These are phyloP conservation scores for Epichloe typhina DNA, from an alignment of 2,329 filamentous ascomycete species.

Conservation along the genomic window DNA sequence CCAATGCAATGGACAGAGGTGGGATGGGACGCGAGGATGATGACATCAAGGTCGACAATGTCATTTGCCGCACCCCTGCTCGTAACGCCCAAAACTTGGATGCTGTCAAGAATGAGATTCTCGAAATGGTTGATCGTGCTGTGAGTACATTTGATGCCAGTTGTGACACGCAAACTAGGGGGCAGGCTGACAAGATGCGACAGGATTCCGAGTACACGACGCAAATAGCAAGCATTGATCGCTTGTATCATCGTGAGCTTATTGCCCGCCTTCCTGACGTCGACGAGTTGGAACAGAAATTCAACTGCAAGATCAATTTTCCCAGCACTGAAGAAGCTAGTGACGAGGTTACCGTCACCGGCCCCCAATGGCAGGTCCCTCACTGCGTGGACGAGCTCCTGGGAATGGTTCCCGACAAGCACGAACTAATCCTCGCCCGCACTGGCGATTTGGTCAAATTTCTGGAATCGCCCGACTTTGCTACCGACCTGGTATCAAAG, in stretches of 20 bases:
- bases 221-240: constrained; percentile 85
- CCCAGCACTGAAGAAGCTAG: constrained; percentile 95
- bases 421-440: constrained; percentile 76
- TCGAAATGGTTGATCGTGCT: constrained; percentile 97
- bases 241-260: constrained; percentile 88
- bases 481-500: constrained; percentile 66
- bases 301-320: constrained; percentile 99
- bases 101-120: constrained; percentile 94
- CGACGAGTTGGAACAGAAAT: constrained; percentile 94
- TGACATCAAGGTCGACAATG: constrained; percentile 96
- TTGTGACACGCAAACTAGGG: neutral
- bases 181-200: neutral
- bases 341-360: constrained; percentile 89
- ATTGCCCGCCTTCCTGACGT: constrained; percentile 80
- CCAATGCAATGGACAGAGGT: constrained; percentile 92
- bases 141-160: constrained; percentile 32
- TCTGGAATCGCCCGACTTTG: constrained; percentile 74
- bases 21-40: constrained; percentile 89
- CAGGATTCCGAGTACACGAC: constrained; percentile 93
- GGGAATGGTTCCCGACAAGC: constrained; percentile 94
- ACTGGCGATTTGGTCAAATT: constrained; percentile 66
- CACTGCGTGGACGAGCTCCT: constrained; percentile 93
- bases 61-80: constrained; percentile 93
- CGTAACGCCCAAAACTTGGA: constrained; percentile 95
- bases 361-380: constrained; percentile 95